A percentile compares a stretch with the other conserved stretches of the same genome.
Evolutionary conservation across 495 filamentous ascomycete species (phyloP).

Genomic region (Daldinia grandis): DNA sequence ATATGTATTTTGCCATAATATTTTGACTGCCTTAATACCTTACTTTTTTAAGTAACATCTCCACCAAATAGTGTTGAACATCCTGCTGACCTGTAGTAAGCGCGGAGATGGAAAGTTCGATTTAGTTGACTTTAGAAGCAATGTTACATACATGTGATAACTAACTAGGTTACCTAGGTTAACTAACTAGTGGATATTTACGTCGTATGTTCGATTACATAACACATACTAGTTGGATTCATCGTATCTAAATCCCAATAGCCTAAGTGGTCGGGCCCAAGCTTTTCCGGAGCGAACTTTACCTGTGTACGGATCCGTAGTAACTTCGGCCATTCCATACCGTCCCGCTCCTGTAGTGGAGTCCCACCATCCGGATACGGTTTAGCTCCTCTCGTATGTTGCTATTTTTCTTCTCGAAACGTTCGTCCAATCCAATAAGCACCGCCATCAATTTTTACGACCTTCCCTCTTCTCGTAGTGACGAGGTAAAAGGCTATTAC

Average conservation of each 20-base stretch:
- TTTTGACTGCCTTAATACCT: too few species aligned
- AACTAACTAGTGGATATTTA: background rate
- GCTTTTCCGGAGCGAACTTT: background rate
- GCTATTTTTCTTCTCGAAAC: slow-evolving; percentile 27
- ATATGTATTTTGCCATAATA: too few species aligned
- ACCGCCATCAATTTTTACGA: background rate
- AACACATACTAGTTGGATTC: background rate
- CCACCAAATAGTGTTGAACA: too few species aligned
- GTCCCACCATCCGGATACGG: background rate
- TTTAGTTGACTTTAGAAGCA: background rate
- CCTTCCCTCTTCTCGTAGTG: slow-evolving; percentile 4
- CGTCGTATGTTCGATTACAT: background rate
- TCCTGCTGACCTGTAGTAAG: too few species aligned
- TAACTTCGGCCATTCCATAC: background rate
- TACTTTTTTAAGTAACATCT: too few species aligned
- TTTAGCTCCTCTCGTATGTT: slow-evolving; percentile 8
- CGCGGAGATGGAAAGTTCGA: background rate
- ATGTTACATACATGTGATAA: background rate
- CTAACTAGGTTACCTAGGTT: background rate
- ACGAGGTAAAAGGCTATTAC: slow-evolving; percentile 23
- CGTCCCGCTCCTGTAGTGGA: background rate
- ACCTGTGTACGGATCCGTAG: too few species aligned
- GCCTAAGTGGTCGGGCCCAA: background rate
- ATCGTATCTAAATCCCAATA: background rate
- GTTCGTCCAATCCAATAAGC: slow-evolving; percentile 22